These are phyloP conservation scores for Bidens hawaiensis DNA, from an alignment of 140 eudicot genomes.

Conservation along the genomic window DNA sequence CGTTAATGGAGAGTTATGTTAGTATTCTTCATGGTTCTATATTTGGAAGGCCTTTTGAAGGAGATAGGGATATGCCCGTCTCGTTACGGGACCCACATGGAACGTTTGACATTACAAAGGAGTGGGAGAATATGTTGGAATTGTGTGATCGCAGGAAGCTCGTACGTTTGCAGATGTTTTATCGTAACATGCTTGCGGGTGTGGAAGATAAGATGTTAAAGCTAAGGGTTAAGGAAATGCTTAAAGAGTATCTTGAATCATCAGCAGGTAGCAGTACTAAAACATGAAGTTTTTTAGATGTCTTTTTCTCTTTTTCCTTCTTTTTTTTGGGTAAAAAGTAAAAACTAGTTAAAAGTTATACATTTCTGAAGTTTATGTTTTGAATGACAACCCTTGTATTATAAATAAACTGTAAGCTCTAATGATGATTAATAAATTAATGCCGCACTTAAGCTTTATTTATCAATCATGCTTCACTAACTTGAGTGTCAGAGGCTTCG, in stretches of 20 bases:
- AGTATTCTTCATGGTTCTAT: slow-evolving; percentile 75
- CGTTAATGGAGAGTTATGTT: slow-evolving; percentile 64
- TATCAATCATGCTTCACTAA: too few relatives aligned
- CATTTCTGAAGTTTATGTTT: not conserved
- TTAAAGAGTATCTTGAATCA: slow-evolving; percentile 55
- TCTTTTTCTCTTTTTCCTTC: too few relatives aligned
- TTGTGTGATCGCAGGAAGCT: slow-evolving; percentile 60
- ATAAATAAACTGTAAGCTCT: too few relatives aligned
- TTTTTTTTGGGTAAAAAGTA: too few relatives aligned
- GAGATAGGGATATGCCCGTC: slow-evolving; percentile 54
- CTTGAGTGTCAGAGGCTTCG: too few relatives aligned
- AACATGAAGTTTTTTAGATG: not conserved
- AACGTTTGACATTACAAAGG: slow-evolving; percentile 58
- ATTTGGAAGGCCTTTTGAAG: slow-evolving; percentile 73
- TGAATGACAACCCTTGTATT: not conserved
- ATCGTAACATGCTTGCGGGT: slow-evolving; percentile 72
- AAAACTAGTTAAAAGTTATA: not conserved
- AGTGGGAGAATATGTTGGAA: slow-evolving; percentile 89
- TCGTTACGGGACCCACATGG: slow-evolving; percentile 37
- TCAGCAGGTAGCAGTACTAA: slow-evolving; percentile 21
- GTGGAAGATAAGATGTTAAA: slow-evolving; percentile 82
- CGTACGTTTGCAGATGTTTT: slow-evolving; percentile 67
- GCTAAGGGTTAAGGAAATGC: slow-evolving; percentile 62
- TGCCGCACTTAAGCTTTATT: too few relatives aligned
- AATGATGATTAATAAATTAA: too few relatives aligned